Percentiles rank a stretch among this genome's conserved stretches.
Evolutionary conservation across 1,284 basidiomycete genomes (phyloP).

Genomic region (Papiliotrema terrestris): DNA sequence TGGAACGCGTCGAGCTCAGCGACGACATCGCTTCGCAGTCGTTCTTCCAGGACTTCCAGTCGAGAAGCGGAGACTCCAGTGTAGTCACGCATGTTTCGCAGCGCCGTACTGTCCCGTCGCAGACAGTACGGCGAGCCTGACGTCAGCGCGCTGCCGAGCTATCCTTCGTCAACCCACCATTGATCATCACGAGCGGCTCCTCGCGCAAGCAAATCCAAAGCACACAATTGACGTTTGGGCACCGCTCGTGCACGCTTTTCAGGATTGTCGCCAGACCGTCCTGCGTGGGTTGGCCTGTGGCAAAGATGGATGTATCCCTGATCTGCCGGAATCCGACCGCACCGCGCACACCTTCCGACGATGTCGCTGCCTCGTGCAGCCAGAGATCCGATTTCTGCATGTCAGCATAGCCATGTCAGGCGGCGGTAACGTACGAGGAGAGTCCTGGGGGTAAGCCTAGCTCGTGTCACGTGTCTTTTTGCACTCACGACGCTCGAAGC

Average conservation of each 20-base stretch:
- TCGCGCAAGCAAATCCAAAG: constrained; percentile 92
- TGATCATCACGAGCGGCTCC: constrained; percentile 86
- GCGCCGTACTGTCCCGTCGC: constrained; percentile 70
- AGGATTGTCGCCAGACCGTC: constrained; percentile 86
- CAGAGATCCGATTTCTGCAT: constrained; percentile 79
- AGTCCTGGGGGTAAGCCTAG: not conserved
- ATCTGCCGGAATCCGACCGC: constrained; percentile 93
- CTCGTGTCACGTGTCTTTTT: not conserved
- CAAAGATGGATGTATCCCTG: constrained; percentile 78
- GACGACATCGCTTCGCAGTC: constrained; percentile 84
- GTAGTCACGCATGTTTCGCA: constrained; percentile 85
- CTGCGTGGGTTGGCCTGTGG: constrained; percentile 80
- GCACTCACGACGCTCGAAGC: constrained; percentile 70
- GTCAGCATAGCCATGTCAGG: not conserved
- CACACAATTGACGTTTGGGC: constrained; percentile 62
- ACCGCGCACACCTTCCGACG: constrained; percentile 69
- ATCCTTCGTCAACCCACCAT: constrained; percentile 53
- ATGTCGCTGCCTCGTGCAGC: constrained; percentile 65
- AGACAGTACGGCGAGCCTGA: constrained; percentile 45
- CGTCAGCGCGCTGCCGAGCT: constrained; percentile 2
- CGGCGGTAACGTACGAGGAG: not conserved
- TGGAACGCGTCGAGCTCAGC: constrained; percentile 78
- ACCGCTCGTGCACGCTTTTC: constrained; percentile 60
- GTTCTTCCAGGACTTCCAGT: constrained; percentile 84
- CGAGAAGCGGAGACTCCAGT: constrained; percentile 86